Base-by-base conservation (phyloP, 1,139 yeast species). In the Pichia sp. region DNA sequence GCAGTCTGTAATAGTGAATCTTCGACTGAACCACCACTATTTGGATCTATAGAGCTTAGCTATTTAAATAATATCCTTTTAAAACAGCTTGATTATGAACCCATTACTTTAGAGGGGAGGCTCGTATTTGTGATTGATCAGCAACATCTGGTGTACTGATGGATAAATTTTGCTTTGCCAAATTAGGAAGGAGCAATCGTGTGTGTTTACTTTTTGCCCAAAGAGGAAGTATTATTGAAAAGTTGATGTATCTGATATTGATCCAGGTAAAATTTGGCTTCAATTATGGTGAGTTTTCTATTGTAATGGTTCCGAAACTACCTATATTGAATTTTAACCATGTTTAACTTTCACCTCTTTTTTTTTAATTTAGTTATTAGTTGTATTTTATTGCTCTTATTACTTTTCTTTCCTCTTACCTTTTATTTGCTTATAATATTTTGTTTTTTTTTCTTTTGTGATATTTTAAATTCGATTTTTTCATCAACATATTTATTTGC, bases 1-100 rank as follows among this genome's bases (percentile, higher is more conserved):
- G 66, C 60, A 0, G 53, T 58, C 2, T 47, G 47, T 30, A 45
- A 44, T 33, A 18, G 18, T 18, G 18, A 18, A 7, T 39, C 11
- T 26, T 32, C 3, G n/a, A 36, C 27, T 10, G 10, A 11, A 32
- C 18, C 18, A 34, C 9, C 1, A n/a, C 28, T 26, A 18, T 36
- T 51, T 29, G 53, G 51, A 2, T 42, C 44, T 7, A 28, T 41
- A 34, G 56, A 53, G 34, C 26, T 47, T 10, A 25, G 30, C 2
- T 53, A 46, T 18, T 7, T 51, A 10, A 51, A 49, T 36, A 25
- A 44, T 5, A 31, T 45, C 2, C 18, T 53, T 2, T 28, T 37
- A 9, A 37, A 7, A 11, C 29, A 28, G 26, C 7, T 3, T 18
- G 18, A 18, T 9, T 6, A 8, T 10, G 3, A 10, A 5, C 25